phyloP scores from a whole-genome alignment of 352 stramenopile species.

The Paralagenidium karlingii region DNA sequence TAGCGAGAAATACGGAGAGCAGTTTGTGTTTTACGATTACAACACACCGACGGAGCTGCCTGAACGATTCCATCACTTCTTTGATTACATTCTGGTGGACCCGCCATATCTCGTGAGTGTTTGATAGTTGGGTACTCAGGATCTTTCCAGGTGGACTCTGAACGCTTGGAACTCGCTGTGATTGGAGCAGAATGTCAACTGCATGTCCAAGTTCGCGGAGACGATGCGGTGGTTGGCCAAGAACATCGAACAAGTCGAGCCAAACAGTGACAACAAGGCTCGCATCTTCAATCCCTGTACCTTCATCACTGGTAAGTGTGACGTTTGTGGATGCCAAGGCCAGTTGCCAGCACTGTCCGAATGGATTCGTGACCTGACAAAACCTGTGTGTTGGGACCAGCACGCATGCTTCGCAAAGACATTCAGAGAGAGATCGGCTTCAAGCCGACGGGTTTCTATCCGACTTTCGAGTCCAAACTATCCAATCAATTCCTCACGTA shows the following conservation, averaged over 20 bases:
- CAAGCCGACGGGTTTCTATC: slow-evolving; percentile 22
- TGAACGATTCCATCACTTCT: slow-evolving; percentile 35
- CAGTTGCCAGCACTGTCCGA: too few relatives aligned
- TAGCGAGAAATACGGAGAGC: slow-evolving; percentile 26
- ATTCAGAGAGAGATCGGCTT: slow-evolving; percentile 43
- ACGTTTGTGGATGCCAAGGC: background rate
- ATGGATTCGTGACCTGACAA: too few relatives aligned
- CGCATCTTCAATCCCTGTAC: slow-evolving; percentile 29
- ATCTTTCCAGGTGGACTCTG: background rate
- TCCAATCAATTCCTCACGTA: slow-evolving; percentile 50
- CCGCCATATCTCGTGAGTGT: slow-evolving; percentile 31
- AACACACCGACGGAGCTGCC: slow-evolving; percentile 21
- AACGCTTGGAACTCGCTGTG: background rate
- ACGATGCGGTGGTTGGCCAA: slow-evolving; percentile 42
- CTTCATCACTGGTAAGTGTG: slow-evolving; percentile 32
- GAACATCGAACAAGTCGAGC: slow-evolving; percentile 18
- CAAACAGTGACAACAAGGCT: too few relatives aligned
- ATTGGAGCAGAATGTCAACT: slow-evolving; percentile 25
- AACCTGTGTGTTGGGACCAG: slow-evolving; percentile 12
- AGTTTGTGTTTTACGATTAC: slow-evolving; percentile 40
- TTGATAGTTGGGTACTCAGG: background rate
- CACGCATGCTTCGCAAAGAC: slow-evolving; percentile 30
- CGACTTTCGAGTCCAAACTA: slow-evolving; percentile 46
- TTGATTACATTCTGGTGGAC: slow-evolving; percentile 36
- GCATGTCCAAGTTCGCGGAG: slow-evolving; percentile 40